Percentiles rank a stretch among this genome's conserved stretches.
Conservation (phyloP, 805 yeast species). For the Sugiyamaella qingdaonensis region DNA sequence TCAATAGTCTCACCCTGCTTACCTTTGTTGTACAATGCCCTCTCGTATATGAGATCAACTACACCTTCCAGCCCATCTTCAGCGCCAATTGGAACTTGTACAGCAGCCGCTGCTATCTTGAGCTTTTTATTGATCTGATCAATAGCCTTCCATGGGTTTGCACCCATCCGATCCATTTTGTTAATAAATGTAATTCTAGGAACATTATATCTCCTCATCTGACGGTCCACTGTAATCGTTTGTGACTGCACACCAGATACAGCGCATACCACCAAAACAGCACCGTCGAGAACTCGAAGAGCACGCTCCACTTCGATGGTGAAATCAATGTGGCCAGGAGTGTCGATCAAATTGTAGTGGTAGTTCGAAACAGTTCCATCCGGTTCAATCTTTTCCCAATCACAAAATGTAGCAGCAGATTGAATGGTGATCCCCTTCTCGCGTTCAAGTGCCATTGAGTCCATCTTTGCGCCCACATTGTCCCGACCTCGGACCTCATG, state of each 20-base stretch:
- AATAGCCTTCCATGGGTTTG: constrained; percentile 93
- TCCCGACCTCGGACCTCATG: constrained; percentile 96
- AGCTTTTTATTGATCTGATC: constrained; percentile 85
- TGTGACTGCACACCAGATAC: constrained; percentile 98
- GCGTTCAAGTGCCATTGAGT: constrained; percentile 96
- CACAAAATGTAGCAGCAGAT: constrained; percentile 97
- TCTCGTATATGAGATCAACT: constrained; percentile 85
- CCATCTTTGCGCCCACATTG: constrained; percentile 99
- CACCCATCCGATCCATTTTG: constrained; percentile 99
- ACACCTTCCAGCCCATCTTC: constrained; percentile 83
- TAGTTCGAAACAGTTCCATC: constrained; percentile 50
- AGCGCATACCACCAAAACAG: constrained; percentile 96
- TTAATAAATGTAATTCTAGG: constrained; percentile 95
- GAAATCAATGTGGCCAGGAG: constrained; percentile 98
- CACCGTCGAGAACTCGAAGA: constrained; percentile 96
- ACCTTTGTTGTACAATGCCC: constrained; percentile 86
- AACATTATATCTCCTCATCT: constrained; percentile 96
- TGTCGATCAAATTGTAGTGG: constrained; percentile 93
- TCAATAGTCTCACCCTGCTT: constrained; percentile 79
- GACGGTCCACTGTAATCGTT: constrained; percentile 97
- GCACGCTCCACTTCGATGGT: constrained; percentile 99
- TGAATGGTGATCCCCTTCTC: constrained; percentile 99
- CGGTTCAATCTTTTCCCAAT: constrained; percentile 66
- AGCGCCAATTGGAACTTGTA: constrained; percentile 96
- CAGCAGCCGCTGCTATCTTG: constrained; percentile 92